Base-by-base conservation (phyloP, 2,329 filamentous ascomycete genomes). In the Sarocladium brachiariae region DNA sequence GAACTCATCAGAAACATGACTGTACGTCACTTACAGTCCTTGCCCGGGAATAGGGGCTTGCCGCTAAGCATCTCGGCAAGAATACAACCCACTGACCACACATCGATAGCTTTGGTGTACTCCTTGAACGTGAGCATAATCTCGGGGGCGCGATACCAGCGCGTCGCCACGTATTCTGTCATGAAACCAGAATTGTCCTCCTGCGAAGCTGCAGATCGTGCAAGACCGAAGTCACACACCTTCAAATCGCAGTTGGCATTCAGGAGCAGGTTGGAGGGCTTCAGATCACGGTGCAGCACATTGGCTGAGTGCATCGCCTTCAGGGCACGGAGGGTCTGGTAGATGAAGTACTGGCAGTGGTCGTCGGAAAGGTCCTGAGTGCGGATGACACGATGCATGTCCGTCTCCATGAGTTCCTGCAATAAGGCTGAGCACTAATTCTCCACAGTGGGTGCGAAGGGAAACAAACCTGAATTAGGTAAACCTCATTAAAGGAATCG, bases 61-160 rank as follows among this genome's bases (percentile, higher is more conserved):
- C 93, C 93, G 69, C 90, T 97, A 55, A 99, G 76, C 93, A 99
- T 99, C 76, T 99, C 93, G 3, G 93, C 93, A 61, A 99, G 74
- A 61, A 99, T 99, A 65, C 93, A 99, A 52, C 93, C 93, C 49
- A 99, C 93, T 62, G 91, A 96, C 93, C 93, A 99, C 10, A 99
- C 91, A 65, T 99, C 93, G 64, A 99, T 99, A 38, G 93, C 93
- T 73, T 97, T 99, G 61, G 93, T 99, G 74, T 99, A 99, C 72
- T 99, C 93, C 75, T 99, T 97, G 78, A 97, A 99, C 11, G 93
- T 99, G 74, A 99, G 86, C 93, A 99, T 99, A 69, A 99, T 99
- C 69, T 99, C 93, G 3, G 93, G 93, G 5, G 93, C 93, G 70
- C 93, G 90, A 72, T 99, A 99, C 93, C 93, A 99, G 63, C 93